Percentiles rank a stretch among this genome's conserved stretches.
phyloP scores from a whole-genome alignment of 345 rosid species.

The Hypericum perforatum region DNA sequence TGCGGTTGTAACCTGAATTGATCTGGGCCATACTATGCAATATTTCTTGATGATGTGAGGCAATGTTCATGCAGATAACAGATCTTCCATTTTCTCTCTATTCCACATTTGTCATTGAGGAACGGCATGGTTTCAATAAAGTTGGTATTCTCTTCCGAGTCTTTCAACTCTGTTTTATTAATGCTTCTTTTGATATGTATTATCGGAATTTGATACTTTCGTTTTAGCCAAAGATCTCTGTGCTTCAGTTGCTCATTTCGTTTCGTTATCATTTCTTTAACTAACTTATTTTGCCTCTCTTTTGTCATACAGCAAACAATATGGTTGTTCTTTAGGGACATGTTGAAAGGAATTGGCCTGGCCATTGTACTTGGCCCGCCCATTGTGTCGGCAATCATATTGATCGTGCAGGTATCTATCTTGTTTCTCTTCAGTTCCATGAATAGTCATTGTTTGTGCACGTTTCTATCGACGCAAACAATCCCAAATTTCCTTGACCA shows the following conservation, averaged over 20 bases:
- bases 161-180: conserved; percentile 3
- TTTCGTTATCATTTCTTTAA: not conserved
- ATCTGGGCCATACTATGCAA: not conserved
- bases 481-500: too few relatives aligned
- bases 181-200: conserved; percentile 9
- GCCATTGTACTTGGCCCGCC: conserved; percentile 81
- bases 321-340: conserved; percentile 87
- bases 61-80: conserved; percentile 57
- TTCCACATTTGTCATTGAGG: conserved; percentile 95
- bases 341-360: conserved; percentile 67
- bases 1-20: not conserved
- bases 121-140: conserved; percentile 96
- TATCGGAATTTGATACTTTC: conserved; percentile 5
- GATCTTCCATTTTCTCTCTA: conserved; percentile 93
- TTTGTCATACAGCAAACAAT: conserved; percentile 71
- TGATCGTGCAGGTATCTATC: conserved; percentile 65
- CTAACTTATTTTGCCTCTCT: not conserved
- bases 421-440: too few relatives aligned
- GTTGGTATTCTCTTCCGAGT: conserved; percentile 32
- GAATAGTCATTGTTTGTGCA: too few relatives aligned
- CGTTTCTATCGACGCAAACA: too few relatives aligned
- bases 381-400: conserved; percentile 69
- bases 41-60: not conserved
- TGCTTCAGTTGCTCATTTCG: not conserved
- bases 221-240: too few relatives aligned